These are phyloP conservation scores for Musa acuminata DNA, from an alignment of 176 grass and related monocot species.

Conservation along the genomic window DNA sequence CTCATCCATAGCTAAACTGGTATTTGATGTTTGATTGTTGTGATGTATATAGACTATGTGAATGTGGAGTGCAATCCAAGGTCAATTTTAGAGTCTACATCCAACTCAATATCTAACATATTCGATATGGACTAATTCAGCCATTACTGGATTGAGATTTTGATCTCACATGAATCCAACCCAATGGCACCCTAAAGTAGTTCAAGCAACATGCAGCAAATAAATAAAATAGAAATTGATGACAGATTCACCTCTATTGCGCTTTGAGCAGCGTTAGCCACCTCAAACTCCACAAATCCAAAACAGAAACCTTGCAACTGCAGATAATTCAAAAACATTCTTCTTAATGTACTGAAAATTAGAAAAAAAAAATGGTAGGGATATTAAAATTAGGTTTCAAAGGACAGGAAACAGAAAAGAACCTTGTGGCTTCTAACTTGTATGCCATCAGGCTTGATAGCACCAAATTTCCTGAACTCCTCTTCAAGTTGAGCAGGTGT, in stretches of 20 bases:
- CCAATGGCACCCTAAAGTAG: not conserved
- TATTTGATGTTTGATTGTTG: not conserved
- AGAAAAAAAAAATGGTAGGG: not conserved
- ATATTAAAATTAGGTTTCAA: not conserved
- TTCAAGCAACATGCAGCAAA: not conserved
- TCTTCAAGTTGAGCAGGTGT: slow-evolving; percentile 73
- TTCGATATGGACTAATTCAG: not conserved
- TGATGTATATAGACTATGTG: not conserved
- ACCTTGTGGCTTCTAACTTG: slow-evolving; percentile 99
- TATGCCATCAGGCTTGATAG: slow-evolving; percentile 64
- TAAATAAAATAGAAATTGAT: not conserved
- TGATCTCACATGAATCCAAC: not conserved
- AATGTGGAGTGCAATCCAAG: too few relatives aligned
- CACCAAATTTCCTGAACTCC: slow-evolving; percentile 76
- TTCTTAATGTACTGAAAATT: not conserved
- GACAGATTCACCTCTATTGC: slow-evolving; percentile 57
- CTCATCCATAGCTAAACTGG: not conserved
- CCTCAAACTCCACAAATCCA: slow-evolving; percentile 92
- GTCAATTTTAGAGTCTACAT: too few relatives aligned
- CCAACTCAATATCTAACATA: too few relatives aligned
- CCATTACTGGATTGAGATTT: not conserved
- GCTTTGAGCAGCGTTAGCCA: slow-evolving; percentile 63
- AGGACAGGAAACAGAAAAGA: slow-evolving; percentile 4
- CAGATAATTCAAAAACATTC: slow-evolving; percentile 10
- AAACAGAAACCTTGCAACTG: slow-evolving; percentile 95